Conservation (phyloP, 257 asterid species). For the Henckelia pumila region DNA sequence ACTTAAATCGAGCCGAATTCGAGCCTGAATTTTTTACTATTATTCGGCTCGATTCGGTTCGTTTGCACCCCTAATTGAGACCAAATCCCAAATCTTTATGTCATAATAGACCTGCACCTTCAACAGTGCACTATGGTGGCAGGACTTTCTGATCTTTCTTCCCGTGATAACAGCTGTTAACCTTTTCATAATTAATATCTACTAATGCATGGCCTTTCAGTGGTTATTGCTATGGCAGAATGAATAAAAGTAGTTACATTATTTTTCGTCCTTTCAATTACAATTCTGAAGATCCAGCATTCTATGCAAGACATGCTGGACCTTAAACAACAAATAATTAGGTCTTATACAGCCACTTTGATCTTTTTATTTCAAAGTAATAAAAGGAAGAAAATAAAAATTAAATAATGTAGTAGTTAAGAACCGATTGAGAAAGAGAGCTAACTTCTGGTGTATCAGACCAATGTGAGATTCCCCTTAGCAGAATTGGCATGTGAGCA, state of each 20-base stretch:
- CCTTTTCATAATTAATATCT: too few species aligned
- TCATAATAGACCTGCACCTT: too few species aligned
- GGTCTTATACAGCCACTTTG: conserved; percentile 10
- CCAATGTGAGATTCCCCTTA: conserved; percentile 92
- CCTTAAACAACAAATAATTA: conserved; percentile 10
- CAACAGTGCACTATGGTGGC: too few species aligned
- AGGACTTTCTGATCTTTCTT: too few species aligned
- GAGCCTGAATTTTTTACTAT: too few species aligned
- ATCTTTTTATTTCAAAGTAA: not conserved
- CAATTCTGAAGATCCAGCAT: not conserved
- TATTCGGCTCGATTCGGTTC: too few species aligned
- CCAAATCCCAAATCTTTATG: not conserved
- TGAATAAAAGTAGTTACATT: conserved; percentile 2
- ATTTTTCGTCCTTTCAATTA: not conserved
- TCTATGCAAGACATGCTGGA: conserved; percentile 10
- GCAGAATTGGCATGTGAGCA: conserved; percentile 80
- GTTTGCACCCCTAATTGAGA: too few species aligned
- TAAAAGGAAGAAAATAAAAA: not conserved
- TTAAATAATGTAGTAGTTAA: conserved; percentile 11
- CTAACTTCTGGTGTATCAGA: conserved; percentile 93
- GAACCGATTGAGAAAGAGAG: conserved; percentile 16
- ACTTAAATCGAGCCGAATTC: too few species aligned
- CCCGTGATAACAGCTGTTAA: not conserved
- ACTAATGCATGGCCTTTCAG: not conserved
- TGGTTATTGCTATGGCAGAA: not conserved